Base-by-base conservation (phyloP, 257 asterid genomes). In the Cruciata laevipes region DNA sequence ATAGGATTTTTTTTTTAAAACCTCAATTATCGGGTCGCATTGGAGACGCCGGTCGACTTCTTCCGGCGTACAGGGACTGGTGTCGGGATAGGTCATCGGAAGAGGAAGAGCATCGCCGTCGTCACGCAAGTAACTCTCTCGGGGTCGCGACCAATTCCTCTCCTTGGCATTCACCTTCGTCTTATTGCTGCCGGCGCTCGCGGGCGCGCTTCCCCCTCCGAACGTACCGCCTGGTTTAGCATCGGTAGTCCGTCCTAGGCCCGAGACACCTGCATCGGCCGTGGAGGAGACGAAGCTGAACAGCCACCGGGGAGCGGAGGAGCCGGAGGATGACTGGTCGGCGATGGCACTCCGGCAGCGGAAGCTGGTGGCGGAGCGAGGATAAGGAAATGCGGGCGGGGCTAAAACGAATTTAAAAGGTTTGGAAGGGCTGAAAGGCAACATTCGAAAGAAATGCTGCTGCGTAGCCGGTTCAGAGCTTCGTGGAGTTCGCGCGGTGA, bases 51-150 rank as follows among this genome's bases (percentile, higher is more conserved):
- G 81, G 59, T 83, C 91, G 24, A 90, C 74, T 78, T 87, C 95
- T 27, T 90, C 91, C 1, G 79, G 74, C 18, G 95, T 73, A 0
- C 82, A 86, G 0, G 97, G 97, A 3, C 82, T 69, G 33, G 87
- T 61, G 70, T 86, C 76, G 32, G 97, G 97, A 63, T 83, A 76
- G 37, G 97, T 87, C 97, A 87, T 87, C 7, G 97, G 97, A 31
- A 90, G 91, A 67, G 97, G 95, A 51, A 90, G 83, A 62, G 86
- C 88, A 23, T 90, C 97, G 17, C n/a, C 71, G 65, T 79, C 84
- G 40, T 83, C 97, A n/a, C 77, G 66, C 71, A 90, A 74, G 68
- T 90, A 90, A 76, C 97, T 90, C 78, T 90, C 97, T 5, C 91
- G 79, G 61, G 84, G 75, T 24, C 97, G 81, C 38, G 97, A 87